Evolutionary conservation across 164 flowering plant species (phyloP).

Genomic region (Chloranthus sessilifolius): DNA sequence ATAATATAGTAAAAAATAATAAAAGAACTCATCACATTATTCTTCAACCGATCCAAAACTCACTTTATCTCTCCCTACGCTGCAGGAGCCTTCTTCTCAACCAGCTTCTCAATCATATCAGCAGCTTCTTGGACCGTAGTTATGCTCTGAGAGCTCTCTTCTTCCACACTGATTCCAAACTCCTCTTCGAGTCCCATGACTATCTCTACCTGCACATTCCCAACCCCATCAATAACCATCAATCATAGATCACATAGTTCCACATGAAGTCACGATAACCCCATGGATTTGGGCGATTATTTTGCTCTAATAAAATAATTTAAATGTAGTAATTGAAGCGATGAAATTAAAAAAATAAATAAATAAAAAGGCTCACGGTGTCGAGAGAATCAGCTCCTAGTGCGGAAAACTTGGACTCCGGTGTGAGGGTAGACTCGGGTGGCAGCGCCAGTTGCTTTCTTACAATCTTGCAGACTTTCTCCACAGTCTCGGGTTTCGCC

Average conservation of each 20-base stretch:
- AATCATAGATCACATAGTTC: too few relatives aligned
- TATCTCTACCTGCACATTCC: slow-evolving; percentile 39
- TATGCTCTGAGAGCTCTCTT: slow-evolving; percentile 37
- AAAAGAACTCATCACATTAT: background rate
- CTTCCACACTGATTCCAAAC: slow-evolving; percentile 40
- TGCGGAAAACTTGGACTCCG: slow-evolving; percentile 48
- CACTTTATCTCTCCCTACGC: slow-evolving; percentile 1
- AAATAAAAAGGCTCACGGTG: slow-evolving; percentile 38
- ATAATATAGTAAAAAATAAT: too few relatives aligned
- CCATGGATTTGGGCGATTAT: too few relatives aligned
- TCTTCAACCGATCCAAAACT: slow-evolving; percentile 2
- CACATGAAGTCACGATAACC: too few relatives aligned
- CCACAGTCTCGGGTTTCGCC: slow-evolving; percentile 78
- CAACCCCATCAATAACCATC: background rate
- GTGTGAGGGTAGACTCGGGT: slow-evolving; percentile 34
- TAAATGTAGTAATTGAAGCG: background rate
- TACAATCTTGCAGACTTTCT: slow-evolving; percentile 57
- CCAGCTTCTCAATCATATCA: slow-evolving; percentile 36
- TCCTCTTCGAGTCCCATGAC: slow-evolving; percentile 51
- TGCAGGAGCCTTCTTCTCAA: slow-evolving; percentile 29
- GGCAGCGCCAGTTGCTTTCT: slow-evolving; percentile 58
- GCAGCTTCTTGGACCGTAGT: slow-evolving; percentile 43
- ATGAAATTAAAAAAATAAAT: background rate
- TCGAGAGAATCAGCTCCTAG: slow-evolving; percentile 90
- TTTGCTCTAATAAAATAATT: too few relatives aligned